Conservation (phyloP, 768 basidiomycete genomes). For the Collybiopsis confluens region DNA sequence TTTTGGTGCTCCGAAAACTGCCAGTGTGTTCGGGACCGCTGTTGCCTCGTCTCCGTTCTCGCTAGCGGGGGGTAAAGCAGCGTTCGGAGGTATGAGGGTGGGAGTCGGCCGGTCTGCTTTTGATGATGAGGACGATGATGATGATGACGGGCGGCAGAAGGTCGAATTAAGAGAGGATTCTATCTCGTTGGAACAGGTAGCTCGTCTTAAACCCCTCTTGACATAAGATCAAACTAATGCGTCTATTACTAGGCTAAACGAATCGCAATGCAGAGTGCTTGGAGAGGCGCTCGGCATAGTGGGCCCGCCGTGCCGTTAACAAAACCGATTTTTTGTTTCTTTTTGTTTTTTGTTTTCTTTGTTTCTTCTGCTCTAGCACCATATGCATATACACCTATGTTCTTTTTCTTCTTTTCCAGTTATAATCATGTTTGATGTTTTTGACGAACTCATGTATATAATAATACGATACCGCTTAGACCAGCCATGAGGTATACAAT, state of each 20-base stretch:
- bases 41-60: conserved; percentile 80
- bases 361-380: not conserved
- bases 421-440: not conserved
- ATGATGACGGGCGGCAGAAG: conserved; percentile 59
- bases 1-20: conserved; percentile 70
- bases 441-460: not conserved
- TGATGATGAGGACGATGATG: conserved; percentile 74
- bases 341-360: no score
- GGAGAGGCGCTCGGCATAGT: conserved; percentile 67
- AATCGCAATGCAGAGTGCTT: conserved; percentile 87
- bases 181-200: conserved; percentile 90
- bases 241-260: conserved; percentile 59
- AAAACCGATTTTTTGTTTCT: no score
- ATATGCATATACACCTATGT: no score
- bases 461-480: not conserved
- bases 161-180: conserved; percentile 78
- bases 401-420: not conserved
- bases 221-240: no score
- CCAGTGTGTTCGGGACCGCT: conserved; percentile 81
- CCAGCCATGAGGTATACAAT: no score
- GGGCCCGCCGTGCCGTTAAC: no score
- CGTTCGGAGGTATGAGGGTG: conserved; percentile 73
- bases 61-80: conserved; percentile 73
- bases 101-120: conserved; percentile 29
- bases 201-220: conserved; percentile 14